Base-by-base conservation (phyloP, 1,284 basidiomycete genomes). In the Cutaneotrichosporon sp. region DNA sequence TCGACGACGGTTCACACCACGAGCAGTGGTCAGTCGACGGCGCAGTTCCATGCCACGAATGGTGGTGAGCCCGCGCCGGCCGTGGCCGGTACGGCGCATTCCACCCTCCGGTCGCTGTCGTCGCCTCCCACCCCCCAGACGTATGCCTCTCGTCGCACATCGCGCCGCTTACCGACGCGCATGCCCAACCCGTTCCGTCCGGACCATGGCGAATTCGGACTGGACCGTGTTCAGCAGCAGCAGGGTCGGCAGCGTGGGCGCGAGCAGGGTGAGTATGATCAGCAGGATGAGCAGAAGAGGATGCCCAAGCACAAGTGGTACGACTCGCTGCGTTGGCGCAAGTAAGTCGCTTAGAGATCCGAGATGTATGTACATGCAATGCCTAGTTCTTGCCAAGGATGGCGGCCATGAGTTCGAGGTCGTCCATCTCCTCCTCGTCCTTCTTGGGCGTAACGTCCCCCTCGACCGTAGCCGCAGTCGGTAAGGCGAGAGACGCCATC, bases 351-450 rank as follows among this genome's bases (percentile, higher is more conserved):
- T 32, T n/a, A 22, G 21, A 49, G 21, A 46, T 46, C 42, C 42
- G 49, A 52, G 56, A 63, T 58, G 56, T 52, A 62, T 36, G 42
- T 58, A 42, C 53, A 60, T 64, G 63, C 58, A 51, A 31, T 51
- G 56, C 53, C 55, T 46, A 56, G 31, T 50, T 56, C 53, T 46
- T 51, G 46, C 63, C 66, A 22, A 64, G 62, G 36, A 68, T 62
- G 26, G 62, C 49, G 31, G 57, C 60, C 64, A 76, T 63, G 42
- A 74, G 70, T 32, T 70, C 70, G 50, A 73, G 58, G 65, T 72
- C 73, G 63, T 65, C 65, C 65, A 71, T 66, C 57, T 59, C 65
- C 52, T 71, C 70, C 62, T 65, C 58, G 18, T 62, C 49, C 56
- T 58, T 64, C 47, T 30, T 59, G 11, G 38, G 36, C 14, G 46